Conservation (phyloP, 164 flowering plant species). For the Chimonanthus praecox region DNA sequence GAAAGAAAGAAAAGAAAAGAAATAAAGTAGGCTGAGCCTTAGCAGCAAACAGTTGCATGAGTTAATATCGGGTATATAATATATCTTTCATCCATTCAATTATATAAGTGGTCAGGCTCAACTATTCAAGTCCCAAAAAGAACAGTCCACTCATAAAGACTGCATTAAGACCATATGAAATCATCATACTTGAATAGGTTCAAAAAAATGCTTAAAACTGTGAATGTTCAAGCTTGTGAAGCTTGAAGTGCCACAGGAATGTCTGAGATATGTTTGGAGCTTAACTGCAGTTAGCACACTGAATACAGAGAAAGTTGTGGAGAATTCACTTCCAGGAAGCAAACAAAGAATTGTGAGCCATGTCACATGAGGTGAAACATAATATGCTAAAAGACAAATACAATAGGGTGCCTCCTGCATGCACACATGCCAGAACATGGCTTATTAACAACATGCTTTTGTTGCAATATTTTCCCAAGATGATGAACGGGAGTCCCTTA, state of each 20-base stretch:
- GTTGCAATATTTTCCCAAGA: neutral
- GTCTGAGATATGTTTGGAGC: neutral
- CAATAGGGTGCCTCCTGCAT: neutral
- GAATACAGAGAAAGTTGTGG: neutral
- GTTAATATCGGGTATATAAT: too few species aligned
- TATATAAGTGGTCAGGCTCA: too few species aligned
- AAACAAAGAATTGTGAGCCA: neutral
- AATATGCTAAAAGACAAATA: neutral
- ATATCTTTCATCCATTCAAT: too few species aligned
- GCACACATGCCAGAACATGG: neutral
- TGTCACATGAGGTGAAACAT: neutral
- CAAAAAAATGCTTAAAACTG: neutral
- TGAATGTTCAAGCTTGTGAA: neutral
- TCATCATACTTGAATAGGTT: neutral
- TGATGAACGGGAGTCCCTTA: neutral
- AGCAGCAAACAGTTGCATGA: too few species aligned
- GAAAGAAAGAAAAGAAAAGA: too few species aligned
- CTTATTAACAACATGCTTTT: neutral
- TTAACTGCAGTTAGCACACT: neutral
- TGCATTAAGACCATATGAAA: neutral
- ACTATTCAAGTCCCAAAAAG: too few species aligned
- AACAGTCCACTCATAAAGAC: neutral
- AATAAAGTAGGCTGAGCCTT: too few species aligned
- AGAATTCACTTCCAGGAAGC: neutral
- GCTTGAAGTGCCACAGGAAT: neutral